Evolutionary conservation across 176 grass and related monocot species (phyloP), one percentile per base, ranked within the genome.

Genomic region (Canna indica): DNA sequence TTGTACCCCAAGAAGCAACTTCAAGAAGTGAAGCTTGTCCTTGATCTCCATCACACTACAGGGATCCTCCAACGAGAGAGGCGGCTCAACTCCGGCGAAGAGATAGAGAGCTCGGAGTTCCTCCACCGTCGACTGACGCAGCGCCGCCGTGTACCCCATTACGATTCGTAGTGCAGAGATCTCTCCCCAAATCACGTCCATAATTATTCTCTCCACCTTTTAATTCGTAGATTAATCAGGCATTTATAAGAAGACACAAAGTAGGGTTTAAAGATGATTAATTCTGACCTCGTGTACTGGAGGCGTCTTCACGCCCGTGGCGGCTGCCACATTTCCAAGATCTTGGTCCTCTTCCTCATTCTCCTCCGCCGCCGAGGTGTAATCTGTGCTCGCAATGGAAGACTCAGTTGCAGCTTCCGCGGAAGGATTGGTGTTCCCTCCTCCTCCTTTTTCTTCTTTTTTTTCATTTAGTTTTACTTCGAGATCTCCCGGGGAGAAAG

Each of bases 41-140:
- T 80, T 72, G 58, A 85, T 67, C 73, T 85, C 77, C 67, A 73
- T 60, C 34, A 76, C 47, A 33, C 67, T 67, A 16, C 70, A 79
- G 20, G 36, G 41, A 7, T 80, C 83, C 75, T 31, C 68, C 27
- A 71, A 30, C 22, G 75, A 80, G 7, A 34, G 20, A 9, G 77
- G 77, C 39, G 79, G 73, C 38, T 80, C 67, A 15, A 85, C 73
- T 26, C 83, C 83, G 56, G 73, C 77, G 77, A 85, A 80, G n/a
- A 47, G 5, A 62, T 68, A 85, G 53, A 85, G 73, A 12, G 73
- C 73, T 80, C 77, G 80, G 57, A 85, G 64, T 61, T 85, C 83
- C 41, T 80, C 77, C 22, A 68, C 73, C 14, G 70, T 24, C 3
- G 72, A 80, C 32, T 62, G 33, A 8, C 10, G 47, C 48, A 74